Percentiles rank a stretch among this genome's conserved stretches.
phyloP scores from a whole-genome alignment of 495 filamentous ascomycete genomes.

The Penicillium soppii region DNA sequence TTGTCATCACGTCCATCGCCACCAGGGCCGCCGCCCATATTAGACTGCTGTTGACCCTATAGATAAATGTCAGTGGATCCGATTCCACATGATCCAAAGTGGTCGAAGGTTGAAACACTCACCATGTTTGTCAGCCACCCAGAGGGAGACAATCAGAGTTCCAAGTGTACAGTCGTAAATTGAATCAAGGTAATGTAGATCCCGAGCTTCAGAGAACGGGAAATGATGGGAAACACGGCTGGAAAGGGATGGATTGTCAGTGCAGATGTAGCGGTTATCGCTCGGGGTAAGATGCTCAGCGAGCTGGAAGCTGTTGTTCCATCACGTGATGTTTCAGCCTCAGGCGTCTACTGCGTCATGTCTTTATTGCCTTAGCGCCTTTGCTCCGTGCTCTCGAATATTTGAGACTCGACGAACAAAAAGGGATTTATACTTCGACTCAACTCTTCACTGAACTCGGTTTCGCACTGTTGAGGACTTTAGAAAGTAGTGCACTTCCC shows the following conservation, averaged over 20 bases:
- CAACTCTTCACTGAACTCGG: not conserved
- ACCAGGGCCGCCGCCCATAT: constrained; percentile 69
- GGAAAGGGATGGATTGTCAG: constrained; percentile 22
- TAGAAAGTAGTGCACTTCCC: not conserved
- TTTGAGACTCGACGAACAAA: constrained; percentile 1
- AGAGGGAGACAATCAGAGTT: constrained; percentile 15
- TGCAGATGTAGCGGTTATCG: constrained; percentile 16
- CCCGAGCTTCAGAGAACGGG: not conserved
- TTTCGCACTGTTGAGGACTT: not conserved
- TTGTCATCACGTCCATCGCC: constrained; percentile 82
- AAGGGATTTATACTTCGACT: not conserved
- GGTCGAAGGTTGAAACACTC: constrained; percentile 16
- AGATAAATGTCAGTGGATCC: constrained; percentile 26
- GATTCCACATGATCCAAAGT: constrained; percentile 8
- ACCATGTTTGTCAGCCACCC: constrained; percentile 38
- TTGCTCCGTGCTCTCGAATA: not conserved
- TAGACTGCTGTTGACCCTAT: constrained; percentile 77
- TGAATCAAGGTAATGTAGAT: not conserved
- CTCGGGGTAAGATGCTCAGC: constrained; percentile 14
- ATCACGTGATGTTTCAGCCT: constrained; percentile 24
- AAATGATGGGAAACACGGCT: constrained; percentile 5
- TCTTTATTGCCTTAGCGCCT: constrained; percentile 19
- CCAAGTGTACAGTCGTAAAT: not conserved
- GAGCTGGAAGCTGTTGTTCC: constrained; percentile 31
- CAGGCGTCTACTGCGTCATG: constrained; percentile 24